Evolutionary conservation across 192 early-diverging fungal genomes (phyloP).

Genomic region (Podila epigama): DNA sequence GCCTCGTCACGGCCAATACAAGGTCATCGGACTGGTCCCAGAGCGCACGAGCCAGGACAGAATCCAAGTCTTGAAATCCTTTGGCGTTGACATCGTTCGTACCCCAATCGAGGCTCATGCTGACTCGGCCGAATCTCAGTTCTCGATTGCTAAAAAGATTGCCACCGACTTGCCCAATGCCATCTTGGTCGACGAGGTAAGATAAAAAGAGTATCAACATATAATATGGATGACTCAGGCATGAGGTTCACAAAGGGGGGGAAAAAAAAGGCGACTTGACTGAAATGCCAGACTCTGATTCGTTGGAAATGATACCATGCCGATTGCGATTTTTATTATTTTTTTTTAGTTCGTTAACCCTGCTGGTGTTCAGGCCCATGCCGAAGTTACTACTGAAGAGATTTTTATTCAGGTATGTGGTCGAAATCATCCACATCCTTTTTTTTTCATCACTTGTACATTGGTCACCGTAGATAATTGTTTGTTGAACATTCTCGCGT

Average conservation of each 20-base stretch:
- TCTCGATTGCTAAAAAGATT: slow-evolving; percentile 65
- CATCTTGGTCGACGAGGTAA: slow-evolving; percentile 72
- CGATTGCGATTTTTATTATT: not conserved
- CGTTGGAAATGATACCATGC: not conserved
- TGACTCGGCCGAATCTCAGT: slow-evolving; percentile 69
- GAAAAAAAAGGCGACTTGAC: not conserved
- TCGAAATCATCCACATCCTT: not conserved
- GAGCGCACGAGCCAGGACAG: slow-evolving; percentile 79
- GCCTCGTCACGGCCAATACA: slow-evolving; percentile 49
- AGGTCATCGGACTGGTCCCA: slow-evolving; percentile 66
- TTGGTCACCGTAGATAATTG: no score
- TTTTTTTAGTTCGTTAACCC: slow-evolving; percentile 22
- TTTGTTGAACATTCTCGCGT: no score
- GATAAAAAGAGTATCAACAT: not conserved
- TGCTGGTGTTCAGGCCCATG: slow-evolving; percentile 47
- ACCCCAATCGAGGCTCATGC: slow-evolving; percentile 71
- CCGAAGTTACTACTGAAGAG: slow-evolving; percentile 67
- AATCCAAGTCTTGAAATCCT: slow-evolving; percentile 68
- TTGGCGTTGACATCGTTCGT: slow-evolving; percentile 76
- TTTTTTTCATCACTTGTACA: not conserved
- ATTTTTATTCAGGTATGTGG: slow-evolving; percentile 64
- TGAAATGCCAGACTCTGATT: slow-evolving; percentile 3
- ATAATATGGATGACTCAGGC: no score
- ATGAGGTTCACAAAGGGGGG: no score
- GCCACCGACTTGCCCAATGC: slow-evolving; percentile 55